Conservation (phyloP, 495 filamentous ascomycete genomes). For the Echria macrotheca region DNA sequence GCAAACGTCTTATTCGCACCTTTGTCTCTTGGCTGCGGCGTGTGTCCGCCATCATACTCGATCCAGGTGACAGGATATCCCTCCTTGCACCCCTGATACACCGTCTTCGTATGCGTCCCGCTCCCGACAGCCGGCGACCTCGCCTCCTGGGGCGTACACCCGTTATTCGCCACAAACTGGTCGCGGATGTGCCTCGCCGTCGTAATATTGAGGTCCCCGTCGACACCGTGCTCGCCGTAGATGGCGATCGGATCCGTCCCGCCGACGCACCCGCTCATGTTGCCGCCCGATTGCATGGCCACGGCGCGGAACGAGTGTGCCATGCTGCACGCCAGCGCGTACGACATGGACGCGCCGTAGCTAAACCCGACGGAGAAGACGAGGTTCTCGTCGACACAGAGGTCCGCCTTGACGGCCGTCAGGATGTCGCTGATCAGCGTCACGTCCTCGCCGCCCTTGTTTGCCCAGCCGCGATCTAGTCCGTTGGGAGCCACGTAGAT, state of each 20-base stretch:
- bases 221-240: constrained; percentile 34
- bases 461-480: constrained; percentile 37
- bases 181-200: constrained; percentile 25
- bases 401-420: constrained; percentile 25
- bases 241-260: constrained; percentile 37
- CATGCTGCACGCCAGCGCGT: constrained; percentile 35
- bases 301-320: constrained; percentile 37
- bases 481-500: constrained; percentile 40
- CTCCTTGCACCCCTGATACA: constrained; percentile 24
- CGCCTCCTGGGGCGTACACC: constrained; percentile 14
- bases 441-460: constrained; percentile 35
- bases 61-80: constrained; percentile 24
- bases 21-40: not conserved
- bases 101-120: constrained; percentile 12
- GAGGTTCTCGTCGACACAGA: constrained; percentile 36
- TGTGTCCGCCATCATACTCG: not conserved
- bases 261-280: constrained; percentile 27
- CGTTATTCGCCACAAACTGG: constrained; percentile 32
- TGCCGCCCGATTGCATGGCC: constrained; percentile 28
- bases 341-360: constrained; percentile 43
- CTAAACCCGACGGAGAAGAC: constrained; percentile 40
- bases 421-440: constrained; percentile 32
- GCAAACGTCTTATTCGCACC: constrained; percentile 3
- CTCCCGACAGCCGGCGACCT: constrained; percentile 6
- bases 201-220: constrained; percentile 29